Base-by-base conservation (phyloP, 371 early-diverging fungal species). In the Mucor lusitanicus region DNA sequence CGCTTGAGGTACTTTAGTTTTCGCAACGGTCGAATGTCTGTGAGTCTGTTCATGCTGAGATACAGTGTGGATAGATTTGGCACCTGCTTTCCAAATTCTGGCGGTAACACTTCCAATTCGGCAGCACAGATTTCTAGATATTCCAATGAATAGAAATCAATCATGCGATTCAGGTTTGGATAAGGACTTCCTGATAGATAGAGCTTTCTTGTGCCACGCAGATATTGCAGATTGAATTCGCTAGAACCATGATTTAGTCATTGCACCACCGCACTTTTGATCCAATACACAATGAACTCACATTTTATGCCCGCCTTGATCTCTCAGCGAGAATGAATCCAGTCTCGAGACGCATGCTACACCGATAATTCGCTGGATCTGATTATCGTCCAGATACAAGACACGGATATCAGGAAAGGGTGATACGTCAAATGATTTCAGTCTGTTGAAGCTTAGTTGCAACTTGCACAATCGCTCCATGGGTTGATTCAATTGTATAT, bases 351-450 rank as follows among this genome's bases (percentile, higher is more conserved):
- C 63, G 8, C 70, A 74, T 6, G 76, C 70, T 13, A 82, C 69
- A 13, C 83, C 84, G 62, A 81, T 71, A 13, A 86, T 68, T 0
- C 76, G 68, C 39, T 78, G 64, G 8, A 87, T 76, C 28, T 79
- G 83, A 63, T 85, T 87, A 56, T 81, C 82, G 39, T 87, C 86
- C 21, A 87, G 65, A 64, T 86, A 86, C 6, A 87, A 68, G 0
- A 82, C 75, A 3, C 82, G 72, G 2, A 85, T 71, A 15, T 80
- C 81, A 12, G 86, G 86, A 63, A 87, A 85, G 8, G 68, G 58
- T 3, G 69, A 67, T 3, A 79, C 75, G 54, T 87, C 81, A 60
- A 87, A 81, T 8, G 74, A 72, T 39, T 72, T 70, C 28, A 87
- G 70, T 13, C 80, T 73, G 65, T 87, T 86, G 48, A 79, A 80